Evolutionary conservation across 768 basidiomycete genomes (phyloP).

Genomic region (Pisolithus sp.): DNA sequence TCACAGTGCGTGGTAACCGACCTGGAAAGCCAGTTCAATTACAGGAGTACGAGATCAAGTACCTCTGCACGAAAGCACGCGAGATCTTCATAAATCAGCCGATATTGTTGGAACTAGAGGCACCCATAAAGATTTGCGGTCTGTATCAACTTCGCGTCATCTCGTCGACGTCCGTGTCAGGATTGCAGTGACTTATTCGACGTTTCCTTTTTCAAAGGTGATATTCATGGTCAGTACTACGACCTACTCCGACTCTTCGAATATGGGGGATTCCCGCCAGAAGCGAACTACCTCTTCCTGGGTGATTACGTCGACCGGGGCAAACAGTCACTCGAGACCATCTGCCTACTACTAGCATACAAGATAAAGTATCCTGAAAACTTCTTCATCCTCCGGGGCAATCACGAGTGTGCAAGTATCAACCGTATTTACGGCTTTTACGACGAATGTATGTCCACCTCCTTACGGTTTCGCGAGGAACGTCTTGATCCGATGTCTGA

Average conservation of each 20-base stretch:
- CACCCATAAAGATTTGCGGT: constrained; percentile 99
- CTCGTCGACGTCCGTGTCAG: constrained; percentile 7
- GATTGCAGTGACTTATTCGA: constrained; percentile 19
- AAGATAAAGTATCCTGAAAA: constrained; percentile 99
- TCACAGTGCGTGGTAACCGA: constrained; percentile 90
- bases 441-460: constrained; percentile 81
- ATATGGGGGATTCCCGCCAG: constrained; percentile 98
- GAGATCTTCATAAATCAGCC: constrained; percentile 99
- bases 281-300: constrained; percentile 99
- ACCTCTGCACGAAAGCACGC: constrained; percentile 95
- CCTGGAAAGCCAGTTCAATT: constrained; percentile 97
- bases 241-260: constrained; percentile 97
- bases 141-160: constrained; percentile 23
- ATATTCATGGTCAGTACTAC: constrained; percentile 99
- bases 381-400: constrained; percentile 98
- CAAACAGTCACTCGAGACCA: constrained; percentile 99
- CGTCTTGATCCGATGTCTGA: constrained; percentile 8
- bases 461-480: neutral
- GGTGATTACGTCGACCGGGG: constrained; percentile 99
- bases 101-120: constrained; percentile 94
- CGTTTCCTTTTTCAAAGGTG: constrained; percentile 49
- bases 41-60: constrained; percentile 99
- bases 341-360: constrained; percentile 97
- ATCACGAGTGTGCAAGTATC: constrained; percentile 99
- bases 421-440: constrained; percentile 99